Evolutionary conservation across 345 rosid species (phyloP).

Genomic region (Citrus maxima): DNA sequence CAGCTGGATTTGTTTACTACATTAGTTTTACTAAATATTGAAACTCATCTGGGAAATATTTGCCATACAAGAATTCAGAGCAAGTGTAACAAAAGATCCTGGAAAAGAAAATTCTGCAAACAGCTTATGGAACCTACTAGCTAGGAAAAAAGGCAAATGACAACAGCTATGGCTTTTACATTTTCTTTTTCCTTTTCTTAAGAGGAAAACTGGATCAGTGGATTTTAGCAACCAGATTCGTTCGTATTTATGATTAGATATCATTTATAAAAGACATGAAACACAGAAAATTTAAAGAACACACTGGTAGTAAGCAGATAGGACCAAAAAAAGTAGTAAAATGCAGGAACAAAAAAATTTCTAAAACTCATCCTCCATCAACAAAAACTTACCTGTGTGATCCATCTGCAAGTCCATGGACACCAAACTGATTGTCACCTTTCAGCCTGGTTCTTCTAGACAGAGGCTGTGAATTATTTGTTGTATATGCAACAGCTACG

Average conservation of each 20-base stretch:
- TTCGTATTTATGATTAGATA: not conserved
- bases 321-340: not conserved
- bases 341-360: not conserved
- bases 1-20: not conserved
- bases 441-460: constrained; percentile 93
- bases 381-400: constrained; percentile 57
- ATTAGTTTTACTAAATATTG: not conserved
- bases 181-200: not conserved
- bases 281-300: not conserved
- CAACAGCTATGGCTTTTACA: not conserved
- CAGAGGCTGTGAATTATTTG: constrained; percentile 69
- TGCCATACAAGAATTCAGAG: not conserved
- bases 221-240: not conserved
- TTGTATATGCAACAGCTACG: constrained; percentile 61
- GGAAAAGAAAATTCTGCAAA: not conserved
- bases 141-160: not conserved
- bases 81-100: not conserved
- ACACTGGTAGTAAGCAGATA: not conserved
- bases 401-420: constrained; percentile 63
- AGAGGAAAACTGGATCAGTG: not conserved
- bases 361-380: constrained; percentile 67
- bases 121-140: not conserved
- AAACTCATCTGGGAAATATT: not conserved
- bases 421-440: constrained; percentile 67
- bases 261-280: not conserved